phyloP scores from a whole-genome alignment of 371 early-diverging fungal species.

The Blakeslea trispora region DNA sequence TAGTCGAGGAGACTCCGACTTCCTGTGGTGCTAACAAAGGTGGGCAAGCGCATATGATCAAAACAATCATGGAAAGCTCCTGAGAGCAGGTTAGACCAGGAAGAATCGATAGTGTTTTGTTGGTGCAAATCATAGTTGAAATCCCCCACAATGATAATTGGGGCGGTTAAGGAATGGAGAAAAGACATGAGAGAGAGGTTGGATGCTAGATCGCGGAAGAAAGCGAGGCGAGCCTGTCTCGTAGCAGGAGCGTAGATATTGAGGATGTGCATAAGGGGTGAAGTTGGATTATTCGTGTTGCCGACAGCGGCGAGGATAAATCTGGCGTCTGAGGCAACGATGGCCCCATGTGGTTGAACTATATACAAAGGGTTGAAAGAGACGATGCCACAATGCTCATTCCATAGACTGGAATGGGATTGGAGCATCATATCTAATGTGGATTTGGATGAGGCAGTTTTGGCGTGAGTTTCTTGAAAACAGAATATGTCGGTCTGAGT shows the following conservation, averaged over 20 bases:
- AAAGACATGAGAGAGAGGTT: neutral
- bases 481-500: neutral
- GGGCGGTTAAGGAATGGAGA: neutral
- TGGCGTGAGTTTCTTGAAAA: conserved; percentile 15
- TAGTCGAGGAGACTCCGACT: neutral
- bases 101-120: neutral
- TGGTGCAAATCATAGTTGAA: neutral
- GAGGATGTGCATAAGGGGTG: neutral
- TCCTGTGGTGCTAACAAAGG: neutral
- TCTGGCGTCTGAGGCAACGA: neutral
- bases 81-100: neutral
- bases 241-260: neutral
- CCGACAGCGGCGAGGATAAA: conserved; percentile 1
- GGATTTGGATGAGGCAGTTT: neutral
- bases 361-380: neutral
- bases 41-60: neutral
- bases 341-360: neutral
- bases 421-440: conserved; percentile 2
- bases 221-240: neutral
- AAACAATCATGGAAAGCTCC: neutral
- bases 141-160: neutral
- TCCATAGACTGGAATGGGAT: conserved; percentile 1
- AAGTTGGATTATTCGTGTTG: neutral
- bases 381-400: conserved; percentile 3
- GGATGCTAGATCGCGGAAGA: neutral